Evolutionary conservation across 352 stramenopile genomes (phyloP), one percentile per base, ranked within the genome.

Genomic region (Pythium apleroticum): DNA sequence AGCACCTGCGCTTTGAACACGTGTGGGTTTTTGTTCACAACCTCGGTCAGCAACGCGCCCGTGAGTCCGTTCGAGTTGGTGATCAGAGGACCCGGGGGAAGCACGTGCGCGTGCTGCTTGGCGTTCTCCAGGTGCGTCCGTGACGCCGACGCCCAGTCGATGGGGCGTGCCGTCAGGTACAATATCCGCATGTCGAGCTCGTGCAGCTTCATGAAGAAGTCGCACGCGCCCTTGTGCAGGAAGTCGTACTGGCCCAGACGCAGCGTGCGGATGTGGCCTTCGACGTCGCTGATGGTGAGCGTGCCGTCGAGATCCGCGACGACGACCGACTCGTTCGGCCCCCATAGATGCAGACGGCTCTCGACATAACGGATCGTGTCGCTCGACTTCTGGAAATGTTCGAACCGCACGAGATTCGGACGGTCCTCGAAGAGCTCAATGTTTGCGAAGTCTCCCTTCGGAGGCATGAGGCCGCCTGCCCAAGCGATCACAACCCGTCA

Each of bases 1-100:
- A 95, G 60, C 49, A 95, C 84, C 57, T 90, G 78, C 11, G 81
- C 78, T 63, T 95, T 95, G 68, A 95, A 95, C 27, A 95, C 50
- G 55, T 95, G 75, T 15, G 86, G 86, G 57, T 87, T 95, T 65
- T 91, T 93, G 66, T 95, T 92, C 31, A 93, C 81, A n/a, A 93
- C 86, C 59, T 95, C 86, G 3, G 86, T 95, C 45, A 90, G 74
- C 11, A 95, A 63, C 17, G 86, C 86, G 15, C 86, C 86, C 1
- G 84, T 93, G 52, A 93, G 71, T 11, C 86, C 86, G 25, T 75
- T 90, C 25, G 84, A 91, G 63, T 92, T 95, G 4, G 86, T 95
- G 66, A 95, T 88, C 45, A 95, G 73, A 43, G 84, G 80, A 19
- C 86, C 86, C 8, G 81, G 79, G 0, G 86, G 86, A 11, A 95